Evolutionary conservation across 106 monocot species (phyloP).

Genomic region (Acorus gramineus): DNA sequence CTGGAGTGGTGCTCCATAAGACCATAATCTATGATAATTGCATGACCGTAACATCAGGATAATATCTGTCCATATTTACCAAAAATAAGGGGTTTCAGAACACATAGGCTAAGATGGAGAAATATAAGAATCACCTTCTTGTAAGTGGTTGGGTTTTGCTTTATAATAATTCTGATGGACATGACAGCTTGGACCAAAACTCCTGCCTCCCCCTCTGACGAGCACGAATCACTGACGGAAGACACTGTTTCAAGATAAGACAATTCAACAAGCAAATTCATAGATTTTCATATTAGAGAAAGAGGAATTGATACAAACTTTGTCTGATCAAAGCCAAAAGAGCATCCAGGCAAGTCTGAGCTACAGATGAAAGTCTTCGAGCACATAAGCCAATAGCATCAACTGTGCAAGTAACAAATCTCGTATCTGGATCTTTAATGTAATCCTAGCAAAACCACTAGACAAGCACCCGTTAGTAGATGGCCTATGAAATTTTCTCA

Average conservation of each 20-base stretch:
- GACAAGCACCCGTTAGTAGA: constrained; percentile 22
- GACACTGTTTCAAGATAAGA: constrained; percentile 39
- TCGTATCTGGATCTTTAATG: constrained; percentile 79
- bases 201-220: constrained; percentile 46
- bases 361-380: constrained; percentile 45
- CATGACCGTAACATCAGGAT: too few species aligned
- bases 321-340: constrained; percentile 59
- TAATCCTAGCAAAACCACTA: constrained; percentile 76
- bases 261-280: background rate
- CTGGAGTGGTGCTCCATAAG: too few species aligned
- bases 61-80: too few species aligned
- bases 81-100: too few species aligned
- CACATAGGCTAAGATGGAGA: background rate
- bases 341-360: constrained; percentile 46
- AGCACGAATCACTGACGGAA: constrained; percentile 15
- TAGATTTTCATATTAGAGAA: background rate
- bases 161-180: constrained; percentile 72
- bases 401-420: constrained; percentile 85
- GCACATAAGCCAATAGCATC: constrained; percentile 84
- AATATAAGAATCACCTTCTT: constrained; percentile 50
- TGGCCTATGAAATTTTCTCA: constrained; percentile 1
- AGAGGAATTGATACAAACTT: constrained; percentile 27
- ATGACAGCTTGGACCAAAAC: constrained; percentile 91
- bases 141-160: constrained; percentile 48
- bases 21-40: too few species aligned